Conservation (phyloP, 495 filamentous ascomycete species). For the Trypethelium eluteriae region DNA sequence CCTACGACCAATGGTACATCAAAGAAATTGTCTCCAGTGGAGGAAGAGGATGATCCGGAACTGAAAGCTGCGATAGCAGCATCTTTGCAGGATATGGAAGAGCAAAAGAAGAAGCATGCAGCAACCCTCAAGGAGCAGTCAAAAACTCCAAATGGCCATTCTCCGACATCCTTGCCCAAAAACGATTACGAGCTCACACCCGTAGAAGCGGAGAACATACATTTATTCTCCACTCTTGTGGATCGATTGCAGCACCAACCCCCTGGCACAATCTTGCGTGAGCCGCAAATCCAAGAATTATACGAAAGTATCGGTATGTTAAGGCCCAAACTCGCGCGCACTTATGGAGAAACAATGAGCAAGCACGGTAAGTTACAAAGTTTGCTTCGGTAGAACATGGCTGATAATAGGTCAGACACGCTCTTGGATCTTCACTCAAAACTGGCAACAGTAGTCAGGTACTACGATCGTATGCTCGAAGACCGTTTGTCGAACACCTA, state of each 20-base stretch:
- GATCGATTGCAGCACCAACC: conserved; percentile 93
- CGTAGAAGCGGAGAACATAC: conserved; percentile 94
- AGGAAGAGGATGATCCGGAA: conserved; percentile 84
- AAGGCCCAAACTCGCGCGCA: conserved; percentile 87
- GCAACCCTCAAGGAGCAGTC: conserved; percentile 69
- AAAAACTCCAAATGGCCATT: conserved; percentile 38
- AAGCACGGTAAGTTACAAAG: conserved; percentile 69
- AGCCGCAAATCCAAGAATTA: conserved; percentile 95
- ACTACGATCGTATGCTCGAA: conserved; percentile 97
- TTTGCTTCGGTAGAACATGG: neutral
- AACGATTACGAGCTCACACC: conserved; percentile 92
- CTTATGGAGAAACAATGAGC: conserved; percentile 98
- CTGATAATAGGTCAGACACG: conserved; percentile 48
- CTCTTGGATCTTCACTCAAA: conserved; percentile 91
- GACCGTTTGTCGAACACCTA: conserved; percentile 90
- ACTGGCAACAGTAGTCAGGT: conserved; percentile 92
- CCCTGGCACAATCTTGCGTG: conserved; percentile 85
- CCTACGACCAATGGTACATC: conserved; percentile 41
- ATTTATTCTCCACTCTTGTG: conserved; percentile 88
- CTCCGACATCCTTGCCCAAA: conserved; percentile 49
- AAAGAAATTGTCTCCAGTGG: conserved; percentile 33
- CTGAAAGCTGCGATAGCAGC: conserved; percentile 93
- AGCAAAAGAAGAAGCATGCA: conserved; percentile 87
- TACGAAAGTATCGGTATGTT: conserved; percentile 93
- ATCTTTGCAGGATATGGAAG: conserved; percentile 95